Percentiles rank a stretch among this genome's conserved stretches.
Evolutionary conservation across 1,284 basidiomycete genomes (phyloP).

Genomic region (Moesziomyces aphidis): DNA sequence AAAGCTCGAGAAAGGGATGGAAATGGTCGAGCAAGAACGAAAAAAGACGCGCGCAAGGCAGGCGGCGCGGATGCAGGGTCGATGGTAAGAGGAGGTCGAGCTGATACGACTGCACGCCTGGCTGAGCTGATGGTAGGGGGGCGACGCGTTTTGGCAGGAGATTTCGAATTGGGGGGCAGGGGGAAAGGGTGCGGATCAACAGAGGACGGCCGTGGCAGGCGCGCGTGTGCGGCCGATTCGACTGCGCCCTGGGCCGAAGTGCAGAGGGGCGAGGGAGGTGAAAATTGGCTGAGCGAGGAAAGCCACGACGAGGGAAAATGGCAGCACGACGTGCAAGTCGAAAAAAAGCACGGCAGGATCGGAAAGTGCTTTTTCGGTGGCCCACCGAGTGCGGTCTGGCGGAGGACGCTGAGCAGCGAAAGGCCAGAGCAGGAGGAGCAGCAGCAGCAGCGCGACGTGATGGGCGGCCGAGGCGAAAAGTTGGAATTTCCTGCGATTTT

Average conservation of each 20-base stretch:
- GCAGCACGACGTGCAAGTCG: slow-evolving; percentile 4
- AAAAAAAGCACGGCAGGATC: slow-evolving; percentile 29
- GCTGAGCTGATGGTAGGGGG: slow-evolving; percentile 37
- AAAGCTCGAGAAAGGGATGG: slow-evolving; percentile 12
- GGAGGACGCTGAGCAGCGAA: not conserved
- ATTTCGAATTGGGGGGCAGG: slow-evolving; percentile 33
- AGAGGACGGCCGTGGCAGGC: slow-evolving; percentile 1
- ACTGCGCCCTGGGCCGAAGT: not conserved
- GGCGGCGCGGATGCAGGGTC: slow-evolving; percentile 11
- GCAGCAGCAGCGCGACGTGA: not conserved
- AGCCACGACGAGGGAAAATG: slow-evolving; percentile 4
- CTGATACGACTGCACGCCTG: slow-evolving; percentile 26
- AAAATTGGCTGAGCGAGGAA: slow-evolving; percentile 2
- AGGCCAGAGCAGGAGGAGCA: not conserved
- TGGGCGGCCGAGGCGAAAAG: not conserved
- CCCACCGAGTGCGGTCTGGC: not conserved
- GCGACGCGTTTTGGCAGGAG: slow-evolving; percentile 48
- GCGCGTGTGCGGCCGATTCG: slow-evolving; percentile 4
- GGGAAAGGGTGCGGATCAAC: slow-evolving; percentile 11
- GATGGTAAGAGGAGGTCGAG: slow-evolving; percentile 34
- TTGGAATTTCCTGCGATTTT: not conserved
- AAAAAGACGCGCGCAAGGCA: slow-evolving; percentile 36
- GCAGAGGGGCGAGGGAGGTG: not conserved
- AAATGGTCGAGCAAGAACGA: slow-evolving; percentile 16
- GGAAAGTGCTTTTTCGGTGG: slow-evolving; percentile 14